These are phyloP conservation scores for Nicotiana sylvestris DNA, from an alignment of 257 asterid genomes.

Conservation along the genomic window DNA sequence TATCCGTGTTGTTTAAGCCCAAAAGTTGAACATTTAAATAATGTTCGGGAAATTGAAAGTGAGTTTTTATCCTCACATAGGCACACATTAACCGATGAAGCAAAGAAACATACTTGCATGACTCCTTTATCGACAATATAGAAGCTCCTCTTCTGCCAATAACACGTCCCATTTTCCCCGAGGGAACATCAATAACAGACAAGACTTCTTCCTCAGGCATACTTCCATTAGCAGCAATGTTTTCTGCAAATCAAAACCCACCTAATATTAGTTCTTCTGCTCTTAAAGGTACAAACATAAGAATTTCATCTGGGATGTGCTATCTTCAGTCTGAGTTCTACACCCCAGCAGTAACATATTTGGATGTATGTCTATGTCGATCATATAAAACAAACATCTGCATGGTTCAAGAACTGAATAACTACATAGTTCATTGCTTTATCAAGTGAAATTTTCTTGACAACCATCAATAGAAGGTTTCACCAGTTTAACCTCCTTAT, in stretches of 20 bases:
- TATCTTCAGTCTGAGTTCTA: slow-evolving; percentile 2
- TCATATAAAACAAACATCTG: not conserved
- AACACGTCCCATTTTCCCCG: slow-evolving; percentile 84
- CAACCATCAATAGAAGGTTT: not conserved
- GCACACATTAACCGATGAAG: not conserved
- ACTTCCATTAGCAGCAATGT: slow-evolving; percentile 38
- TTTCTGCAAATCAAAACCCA: slow-evolving; percentile 46
- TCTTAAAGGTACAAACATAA: not conserved
- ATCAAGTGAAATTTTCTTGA: not conserved
- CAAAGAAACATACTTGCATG: slow-evolving; percentile 67
- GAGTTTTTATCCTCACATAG: not conserved
- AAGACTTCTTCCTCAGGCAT: slow-evolving; percentile 76
- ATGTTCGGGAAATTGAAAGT: not conserved
- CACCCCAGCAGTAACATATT: not conserved
- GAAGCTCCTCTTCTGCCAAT: slow-evolving; percentile 82
- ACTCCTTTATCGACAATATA: slow-evolving; percentile 71
- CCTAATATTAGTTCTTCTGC: slow-evolving; percentile 2
- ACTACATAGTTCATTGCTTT: not conserved
- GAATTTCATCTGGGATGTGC: not conserved
- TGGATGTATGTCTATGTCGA: not conserved
- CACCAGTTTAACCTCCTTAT: not conserved
- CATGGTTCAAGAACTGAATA: not conserved
- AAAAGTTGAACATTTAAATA: not conserved
- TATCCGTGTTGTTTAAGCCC: not conserved
- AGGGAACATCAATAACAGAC: slow-evolving; percentile 82